Evolutionary conservation across 2,329 filamentous ascomycete genomes (phyloP), one percentile per base, ranked within the genome.

Genomic region (Nemania sp.): DNA sequence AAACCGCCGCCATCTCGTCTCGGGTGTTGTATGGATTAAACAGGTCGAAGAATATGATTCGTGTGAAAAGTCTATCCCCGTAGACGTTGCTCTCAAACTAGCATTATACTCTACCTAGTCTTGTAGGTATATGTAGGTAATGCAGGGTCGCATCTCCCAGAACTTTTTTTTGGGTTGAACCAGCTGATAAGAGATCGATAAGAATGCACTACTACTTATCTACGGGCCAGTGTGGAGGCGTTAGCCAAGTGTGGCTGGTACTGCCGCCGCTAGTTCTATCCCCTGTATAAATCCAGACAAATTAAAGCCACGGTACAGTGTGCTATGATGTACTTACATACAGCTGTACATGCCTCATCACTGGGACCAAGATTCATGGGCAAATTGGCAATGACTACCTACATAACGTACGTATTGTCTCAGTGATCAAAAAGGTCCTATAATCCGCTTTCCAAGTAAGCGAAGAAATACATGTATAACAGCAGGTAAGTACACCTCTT

Each of bases 1-100:
- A 93, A 27, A 93, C 90, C 49, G 91, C 84, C 57, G 90, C 90
- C 91, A 93, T 92, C 70, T 73, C 80, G 49, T 24, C 13, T 26
- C 2, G 8, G 8, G 26, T 22, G 7, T 22, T 11, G 3, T 52
- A 1, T 22, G n/a, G 27, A 53, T 43, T 2, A 58, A 29, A 43
- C 13, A 43, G 26, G 7, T 18, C 11, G 26, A 11, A 20, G 26
- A 11, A 41, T 7, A 53, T 52, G 18, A 35, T 22, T 24, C 45
- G n/a, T 54, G 27, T 64, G 10, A 27, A 43, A 13, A 10, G n/a
- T 43, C n/a, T n/a, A n/a, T n/a, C 49, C 11, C 22, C 22, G 24
- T 18, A 32, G 43, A 24, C 62, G 41, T 5, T 20, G 49, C 29
- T 70, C 60, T 54, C 56, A 27, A 38, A 55, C 5, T 22, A 18